Conservation (phyloP, 148 eudicot species). For the Oxyria digyna region DNA sequence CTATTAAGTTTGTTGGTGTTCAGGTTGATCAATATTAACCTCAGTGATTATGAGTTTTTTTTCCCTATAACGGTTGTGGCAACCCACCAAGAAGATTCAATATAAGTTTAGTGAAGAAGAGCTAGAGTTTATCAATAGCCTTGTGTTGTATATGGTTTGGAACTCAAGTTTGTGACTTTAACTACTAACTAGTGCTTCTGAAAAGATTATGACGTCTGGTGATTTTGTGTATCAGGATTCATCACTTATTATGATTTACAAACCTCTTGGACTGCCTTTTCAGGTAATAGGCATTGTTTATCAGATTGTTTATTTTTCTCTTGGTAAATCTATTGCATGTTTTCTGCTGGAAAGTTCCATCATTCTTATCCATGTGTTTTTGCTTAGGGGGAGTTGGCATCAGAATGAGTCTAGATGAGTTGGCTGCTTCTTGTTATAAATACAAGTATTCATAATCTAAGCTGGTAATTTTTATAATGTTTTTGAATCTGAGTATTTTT, state of each 20-base stretch:
- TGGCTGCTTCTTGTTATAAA: conserved; percentile 66
- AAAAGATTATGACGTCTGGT: neutral
- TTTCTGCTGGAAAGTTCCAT: neutral
- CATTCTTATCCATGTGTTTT: no score
- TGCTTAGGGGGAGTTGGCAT: conserved; percentile 82
- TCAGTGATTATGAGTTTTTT: no score
- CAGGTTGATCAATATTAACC: no score
- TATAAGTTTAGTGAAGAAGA: conserved; percentile 43
- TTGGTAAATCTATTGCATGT: neutral
- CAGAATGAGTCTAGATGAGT: conserved; percentile 71
- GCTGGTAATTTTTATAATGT: conserved; percentile 53
- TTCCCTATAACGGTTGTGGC: conserved; percentile 69
- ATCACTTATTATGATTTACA: conserved; percentile 77
- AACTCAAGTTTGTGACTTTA: neutral
- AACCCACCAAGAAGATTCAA: conserved; percentile 22
- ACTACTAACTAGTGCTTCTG: neutral
- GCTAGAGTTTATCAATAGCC: conserved; percentile 40
- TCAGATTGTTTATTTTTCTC: neutral
- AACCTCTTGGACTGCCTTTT: conserved; percentile 89
- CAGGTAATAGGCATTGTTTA: conserved; percentile 72
- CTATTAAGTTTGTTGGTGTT: no score
- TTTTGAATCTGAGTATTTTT: neutral
- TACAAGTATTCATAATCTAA: conserved; percentile 57
- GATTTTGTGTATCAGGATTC: conserved; percentile 43
- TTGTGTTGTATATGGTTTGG: conserved; percentile 80